Evolutionary conservation across 345 rosid genomes (phyloP), one percentile per base, ranked within the genome.

Genomic region (Eucalyptus erythrocorys): DNA sequence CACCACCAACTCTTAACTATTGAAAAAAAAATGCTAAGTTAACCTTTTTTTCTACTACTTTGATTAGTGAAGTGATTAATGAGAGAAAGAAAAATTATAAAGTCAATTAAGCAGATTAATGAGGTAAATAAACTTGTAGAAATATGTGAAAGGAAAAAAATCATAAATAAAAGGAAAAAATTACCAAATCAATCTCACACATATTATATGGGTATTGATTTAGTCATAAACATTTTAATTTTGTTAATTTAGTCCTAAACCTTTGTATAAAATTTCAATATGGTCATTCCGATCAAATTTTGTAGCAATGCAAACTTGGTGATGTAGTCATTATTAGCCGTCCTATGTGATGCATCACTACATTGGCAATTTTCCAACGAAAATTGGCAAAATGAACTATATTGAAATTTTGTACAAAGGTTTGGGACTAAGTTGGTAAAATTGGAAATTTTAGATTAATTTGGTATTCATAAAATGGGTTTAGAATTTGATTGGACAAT

Each of bases 291-390:
- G 0, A 27, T 59, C 68, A 59, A 59, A 12, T 59, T 59, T 59
- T 6, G 15, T 0, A 0, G 3, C 3, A 55, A 55, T 24, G 6
- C 61, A 9, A 10, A 55, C 10, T 0, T 55, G 61, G 4, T 7
- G 6, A 59, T 59, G 66, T 14, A 2, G 14, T 59, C n/a, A 57
- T 59, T 30, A 59, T 13, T 12, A 13, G 7, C 0, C 2, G 0
- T 59, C 4, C 34, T 13, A 27, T 27, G 32, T 13, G 34, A 2
- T 27, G 13, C 64, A 57, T 57, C 6, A 0, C n/a, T 27, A 27
- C 8, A 0, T 59, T 4, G 1, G 14, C 68, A 13, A 59, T 59
- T 59, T 59, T 59, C 68, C 32, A 30, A 4, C 27, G 7, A 59
- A 27, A 59, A 59, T 27, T 59, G 13, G 32, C 32, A 3, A 59